These are phyloP conservation scores for Xylaria sp. DNA, from an alignment of 2,329 filamentous ascomycete genomes.

Conservation along the genomic window DNA sequence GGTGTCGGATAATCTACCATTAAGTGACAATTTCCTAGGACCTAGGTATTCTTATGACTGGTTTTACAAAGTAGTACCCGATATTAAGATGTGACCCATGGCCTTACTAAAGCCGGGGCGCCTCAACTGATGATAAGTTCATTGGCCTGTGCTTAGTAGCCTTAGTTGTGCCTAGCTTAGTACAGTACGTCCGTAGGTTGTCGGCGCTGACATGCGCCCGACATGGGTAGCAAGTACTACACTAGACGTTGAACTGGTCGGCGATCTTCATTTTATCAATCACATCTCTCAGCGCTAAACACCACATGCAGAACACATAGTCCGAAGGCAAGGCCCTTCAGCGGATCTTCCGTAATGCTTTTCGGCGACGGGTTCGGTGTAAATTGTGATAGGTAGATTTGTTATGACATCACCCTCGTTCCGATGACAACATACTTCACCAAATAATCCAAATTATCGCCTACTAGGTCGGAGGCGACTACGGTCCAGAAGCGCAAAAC, in stretches of 20 bases:
- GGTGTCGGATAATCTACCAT: too few species aligned
- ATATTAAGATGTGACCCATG: not conserved
- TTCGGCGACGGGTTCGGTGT: not conserved
- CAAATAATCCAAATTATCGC: not conserved
- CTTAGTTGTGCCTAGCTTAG: too few species aligned
- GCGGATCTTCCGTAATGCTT: not conserved
- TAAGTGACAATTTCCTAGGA: too few species aligned
- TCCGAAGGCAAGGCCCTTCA: not conserved
- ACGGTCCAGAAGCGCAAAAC: not conserved
- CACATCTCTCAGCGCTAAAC: constrained; percentile 1
- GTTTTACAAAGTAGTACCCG: too few species aligned
- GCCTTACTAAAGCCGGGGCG: not conserved
- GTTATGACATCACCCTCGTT: constrained; percentile 16
- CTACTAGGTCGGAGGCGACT: not conserved
- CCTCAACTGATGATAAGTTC: not conserved
- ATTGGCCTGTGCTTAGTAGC: not conserved
- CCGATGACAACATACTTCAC: constrained; percentile 1
- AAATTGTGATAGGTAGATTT: not conserved
- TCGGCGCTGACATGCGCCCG: too few species aligned
- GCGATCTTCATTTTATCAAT: constrained; percentile 29
- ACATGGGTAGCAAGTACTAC: not conserved
- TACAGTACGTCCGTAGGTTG: not conserved
- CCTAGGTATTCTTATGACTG: too few species aligned
- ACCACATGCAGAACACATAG: too few species aligned
- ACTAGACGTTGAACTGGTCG: not conserved